Percentiles rank a stretch among this genome's conserved stretches.
These are phyloP conservation scores for Diddensiella caesifluorescens DNA, from an alignment of 805 yeast genomes.

Conservation along the genomic window DNA sequence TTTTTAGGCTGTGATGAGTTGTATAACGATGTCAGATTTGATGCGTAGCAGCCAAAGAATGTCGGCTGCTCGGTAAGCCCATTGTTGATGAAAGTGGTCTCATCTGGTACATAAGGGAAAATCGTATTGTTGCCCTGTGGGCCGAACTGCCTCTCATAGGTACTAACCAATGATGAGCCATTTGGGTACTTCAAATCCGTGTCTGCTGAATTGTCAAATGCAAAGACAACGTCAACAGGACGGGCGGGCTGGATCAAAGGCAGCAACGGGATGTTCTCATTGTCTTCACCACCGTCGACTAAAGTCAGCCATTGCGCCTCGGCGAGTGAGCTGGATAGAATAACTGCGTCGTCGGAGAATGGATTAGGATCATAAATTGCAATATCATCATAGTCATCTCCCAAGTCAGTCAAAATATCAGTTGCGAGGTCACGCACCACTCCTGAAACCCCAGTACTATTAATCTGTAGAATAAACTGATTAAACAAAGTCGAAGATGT, in stretches of 20 bases:
- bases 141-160: slow-evolving; percentile 55
- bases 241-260: slow-evolving; percentile 59
- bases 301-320: slow-evolving; percentile 42
- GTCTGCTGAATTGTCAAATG: slow-evolving; percentile 66
- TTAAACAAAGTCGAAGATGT: slow-evolving; percentile 80
- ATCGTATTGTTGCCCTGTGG: slow-evolving; percentile 51
- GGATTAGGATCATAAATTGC: slow-evolving; percentile 73
- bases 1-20: slow-evolving; percentile 12
- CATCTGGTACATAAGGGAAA: slow-evolving; percentile 79
- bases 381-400: slow-evolving; percentile 52
- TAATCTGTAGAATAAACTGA: slow-evolving; percentile 53
- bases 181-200: slow-evolving; percentile 55
- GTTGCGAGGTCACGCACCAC: slow-evolving; percentile 42
- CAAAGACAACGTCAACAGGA: slow-evolving; percentile 57
- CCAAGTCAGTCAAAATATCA: slow-evolving; percentile 43
- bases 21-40: slow-evolving; percentile 45
- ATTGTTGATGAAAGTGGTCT: slow-evolving; percentile 48
- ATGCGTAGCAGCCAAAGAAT: slow-evolving; percentile 75
- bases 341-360: slow-evolving; percentile 44
- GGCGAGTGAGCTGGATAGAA: slow-evolving; percentile 35
- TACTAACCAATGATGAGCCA: slow-evolving; percentile 53
- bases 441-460: slow-evolving; percentile 48
- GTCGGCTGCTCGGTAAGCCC: slow-evolving; percentile 66
- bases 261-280: slow-evolving; percentile 55
- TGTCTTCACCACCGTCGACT: slow-evolving; percentile 71